phyloP scores from a whole-genome alignment of 495 filamentous ascomycete species.

The Aspergillus diversus region DNA sequence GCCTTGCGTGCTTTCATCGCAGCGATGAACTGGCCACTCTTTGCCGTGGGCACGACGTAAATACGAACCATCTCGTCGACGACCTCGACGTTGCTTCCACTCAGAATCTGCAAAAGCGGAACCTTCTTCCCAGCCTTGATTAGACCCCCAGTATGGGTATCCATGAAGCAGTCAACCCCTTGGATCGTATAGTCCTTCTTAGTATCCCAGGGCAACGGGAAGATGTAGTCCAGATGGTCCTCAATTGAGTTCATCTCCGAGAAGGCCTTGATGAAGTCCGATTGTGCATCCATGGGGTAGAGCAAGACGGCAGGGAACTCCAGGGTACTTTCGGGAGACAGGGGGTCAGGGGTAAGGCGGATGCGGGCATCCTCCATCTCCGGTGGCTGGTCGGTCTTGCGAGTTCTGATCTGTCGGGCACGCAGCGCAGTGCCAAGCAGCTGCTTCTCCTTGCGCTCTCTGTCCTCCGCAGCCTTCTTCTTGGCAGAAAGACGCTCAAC shows the following conservation, averaged over 20 bases:
- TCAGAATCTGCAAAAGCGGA: slow-evolving; percentile 71
- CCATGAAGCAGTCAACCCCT: slow-evolving; percentile 85
- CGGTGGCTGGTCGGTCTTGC: slow-evolving; percentile 70
- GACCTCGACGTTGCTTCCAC: slow-evolving; percentile 79
- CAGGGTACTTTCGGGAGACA: slow-evolving; percentile 70
- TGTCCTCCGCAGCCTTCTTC: slow-evolving; percentile 54
- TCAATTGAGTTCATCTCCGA: slow-evolving; percentile 69
- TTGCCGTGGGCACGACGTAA: slow-evolving; percentile 72
- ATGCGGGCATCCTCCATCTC: slow-evolving; percentile 81
- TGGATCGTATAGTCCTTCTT: slow-evolving; percentile 63
- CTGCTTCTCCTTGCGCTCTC: slow-evolving; percentile 54
- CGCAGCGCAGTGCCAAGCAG: slow-evolving; percentile 72
- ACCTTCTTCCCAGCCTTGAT: slow-evolving; percentile 90
- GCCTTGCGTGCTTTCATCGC: slow-evolving; percentile 76
- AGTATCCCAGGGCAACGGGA: slow-evolving; percentile 83
- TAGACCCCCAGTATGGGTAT: slow-evolving; percentile 78
- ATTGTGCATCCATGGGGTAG: slow-evolving; percentile 78
- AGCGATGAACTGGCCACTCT: slow-evolving; percentile 72
- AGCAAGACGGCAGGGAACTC: slow-evolving; percentile 80
- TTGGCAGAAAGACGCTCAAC: slow-evolving; percentile 43
- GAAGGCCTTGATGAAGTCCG: slow-evolving; percentile 88
- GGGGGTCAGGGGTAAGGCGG: slow-evolving; percentile 68
- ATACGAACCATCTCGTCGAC: slow-evolving; percentile 84
- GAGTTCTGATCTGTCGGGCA: slow-evolving; percentile 69
- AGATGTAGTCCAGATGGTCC: slow-evolving; percentile 78